These are phyloP conservation scores for Chrysosporium keratinophilum DNA, from an alignment of 2,329 filamentous ascomycete genomes.

Conservation along the genomic window DNA sequence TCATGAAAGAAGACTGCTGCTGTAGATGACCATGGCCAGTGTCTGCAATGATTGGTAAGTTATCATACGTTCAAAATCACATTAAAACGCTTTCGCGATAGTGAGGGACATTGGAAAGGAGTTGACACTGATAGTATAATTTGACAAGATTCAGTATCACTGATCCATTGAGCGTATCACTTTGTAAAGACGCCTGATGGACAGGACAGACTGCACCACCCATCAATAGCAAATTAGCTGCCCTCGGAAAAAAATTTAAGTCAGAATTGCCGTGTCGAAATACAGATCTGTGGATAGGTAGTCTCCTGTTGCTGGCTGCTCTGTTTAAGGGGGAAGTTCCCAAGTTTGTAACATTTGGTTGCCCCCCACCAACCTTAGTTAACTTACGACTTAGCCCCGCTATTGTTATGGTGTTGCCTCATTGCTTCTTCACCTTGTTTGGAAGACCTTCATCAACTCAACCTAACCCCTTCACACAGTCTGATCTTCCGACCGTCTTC, in stretches of 20 bases:
- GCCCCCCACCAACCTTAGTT: slow-evolving; percentile 16
- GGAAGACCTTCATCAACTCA: slow-evolving; percentile 2
- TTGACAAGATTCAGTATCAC: too few species aligned
- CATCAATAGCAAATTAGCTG: too few species aligned
- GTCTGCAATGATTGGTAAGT: too few species aligned
- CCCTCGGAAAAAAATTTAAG: too few species aligned
- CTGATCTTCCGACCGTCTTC: neutral
- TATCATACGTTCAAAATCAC: neutral
- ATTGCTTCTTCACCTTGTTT: slow-evolving; percentile 4
- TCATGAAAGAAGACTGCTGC: neutral
- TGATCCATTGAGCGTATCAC: too few species aligned
- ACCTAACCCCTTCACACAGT: neutral
- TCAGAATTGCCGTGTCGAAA: too few species aligned
- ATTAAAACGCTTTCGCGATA: too few species aligned
- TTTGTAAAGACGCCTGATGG: too few species aligned
- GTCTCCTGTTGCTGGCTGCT: neutral
- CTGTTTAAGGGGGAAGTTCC: neutral
- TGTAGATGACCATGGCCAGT: neutral
- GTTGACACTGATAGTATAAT: too few species aligned
- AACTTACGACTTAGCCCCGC: slow-evolving; percentile 16
- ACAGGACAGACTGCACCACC: too few species aligned
- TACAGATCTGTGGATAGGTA: too few species aligned
- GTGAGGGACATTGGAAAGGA: too few species aligned
- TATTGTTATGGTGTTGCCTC: slow-evolving; percentile 14
- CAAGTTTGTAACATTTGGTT: slow-evolving; percentile 1